A percentile compares a stretch with the other conserved stretches of the same genome.
phyloP scores from a whole-genome alignment of 2,329 filamentous ascomycete genomes.

The Teratosphaeria nubilosa region DNA sequence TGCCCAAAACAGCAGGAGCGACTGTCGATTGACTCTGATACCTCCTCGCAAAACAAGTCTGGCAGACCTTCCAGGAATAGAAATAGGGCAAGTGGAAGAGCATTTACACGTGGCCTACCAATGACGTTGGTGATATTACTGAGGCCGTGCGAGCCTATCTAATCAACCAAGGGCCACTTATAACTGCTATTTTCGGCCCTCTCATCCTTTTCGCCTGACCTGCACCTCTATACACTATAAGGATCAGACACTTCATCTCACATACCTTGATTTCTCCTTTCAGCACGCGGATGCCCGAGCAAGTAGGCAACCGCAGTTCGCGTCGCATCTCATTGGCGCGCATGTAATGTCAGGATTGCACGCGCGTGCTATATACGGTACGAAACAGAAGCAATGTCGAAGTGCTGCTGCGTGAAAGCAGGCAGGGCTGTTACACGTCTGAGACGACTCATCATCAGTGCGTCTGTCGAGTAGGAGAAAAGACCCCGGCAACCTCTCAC shows the following conservation, averaged over 20 bases:
- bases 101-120: too few relatives aligned
- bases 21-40: background rate
- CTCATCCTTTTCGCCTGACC: background rate
- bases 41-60: background rate
- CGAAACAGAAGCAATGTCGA: background rate
- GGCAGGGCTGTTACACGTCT: background rate
- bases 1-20: background rate
- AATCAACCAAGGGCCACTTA: background rate
- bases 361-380: background rate
- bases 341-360: background rate
- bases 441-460: background rate
- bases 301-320: background rate
- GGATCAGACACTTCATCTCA: background rate
- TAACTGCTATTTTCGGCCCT: background rate
- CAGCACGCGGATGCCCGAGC: background rate
- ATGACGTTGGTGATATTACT: too few relatives aligned
- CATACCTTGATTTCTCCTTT: background rate
- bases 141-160: too few relatives aligned
- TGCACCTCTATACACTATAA: background rate
- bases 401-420: too few relatives aligned
- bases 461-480: background rate
- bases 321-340: background rate
- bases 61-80: background rate
- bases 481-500: background rate
- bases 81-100: too few relatives aligned